Percentiles rank a stretch among this genome's conserved stretches.
Evolutionary conservation across 1,284 basidiomycete species (phyloP).

Genomic region (Puccinia sorghi): DNA sequence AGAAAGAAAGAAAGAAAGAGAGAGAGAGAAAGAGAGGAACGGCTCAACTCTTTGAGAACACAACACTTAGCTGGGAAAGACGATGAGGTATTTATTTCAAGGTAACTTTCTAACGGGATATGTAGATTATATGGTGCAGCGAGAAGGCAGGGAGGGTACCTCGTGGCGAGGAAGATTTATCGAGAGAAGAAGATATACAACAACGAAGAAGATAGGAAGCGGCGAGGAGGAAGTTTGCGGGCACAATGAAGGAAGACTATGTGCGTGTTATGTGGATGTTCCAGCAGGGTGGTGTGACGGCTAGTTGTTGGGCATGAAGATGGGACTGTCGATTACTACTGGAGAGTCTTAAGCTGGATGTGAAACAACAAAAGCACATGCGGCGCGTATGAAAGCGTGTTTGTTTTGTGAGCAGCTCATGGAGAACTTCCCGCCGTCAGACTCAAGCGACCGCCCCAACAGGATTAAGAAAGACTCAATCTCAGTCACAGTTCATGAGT

Average conservation of each 20-base stretch:
- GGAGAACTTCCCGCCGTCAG: conserved; percentile 1
- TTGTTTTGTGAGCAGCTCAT: neutral
- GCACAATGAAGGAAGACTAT: too few species aligned
- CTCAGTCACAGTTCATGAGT: too few species aligned
- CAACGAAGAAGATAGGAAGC: too few species aligned
- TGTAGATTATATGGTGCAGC: neutral
- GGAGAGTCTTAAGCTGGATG: too few species aligned
- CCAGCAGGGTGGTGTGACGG: too few species aligned
- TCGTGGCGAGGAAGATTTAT: neutral
- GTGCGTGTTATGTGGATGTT: too few species aligned
- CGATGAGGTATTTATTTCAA: conserved; percentile 13
- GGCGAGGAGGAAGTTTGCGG: too few species aligned
- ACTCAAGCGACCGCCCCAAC: neutral
- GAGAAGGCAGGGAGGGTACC: conserved; percentile 2
- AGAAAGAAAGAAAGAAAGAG: neutral
- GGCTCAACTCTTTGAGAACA: too few species aligned
- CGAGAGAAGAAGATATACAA: neutral
- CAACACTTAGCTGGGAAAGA: neutral
- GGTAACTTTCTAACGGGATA: neutral
- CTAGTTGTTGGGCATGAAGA: neutral
- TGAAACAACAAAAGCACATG: neutral
- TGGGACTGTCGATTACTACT: too few species aligned
- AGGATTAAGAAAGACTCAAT: neutral
- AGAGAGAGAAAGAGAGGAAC: neutral
- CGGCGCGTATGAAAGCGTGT: neutral